Evolutionary conservation across 2,329 filamentous ascomycete genomes (phyloP).

Genomic region (Trichoderma sp.): DNA sequence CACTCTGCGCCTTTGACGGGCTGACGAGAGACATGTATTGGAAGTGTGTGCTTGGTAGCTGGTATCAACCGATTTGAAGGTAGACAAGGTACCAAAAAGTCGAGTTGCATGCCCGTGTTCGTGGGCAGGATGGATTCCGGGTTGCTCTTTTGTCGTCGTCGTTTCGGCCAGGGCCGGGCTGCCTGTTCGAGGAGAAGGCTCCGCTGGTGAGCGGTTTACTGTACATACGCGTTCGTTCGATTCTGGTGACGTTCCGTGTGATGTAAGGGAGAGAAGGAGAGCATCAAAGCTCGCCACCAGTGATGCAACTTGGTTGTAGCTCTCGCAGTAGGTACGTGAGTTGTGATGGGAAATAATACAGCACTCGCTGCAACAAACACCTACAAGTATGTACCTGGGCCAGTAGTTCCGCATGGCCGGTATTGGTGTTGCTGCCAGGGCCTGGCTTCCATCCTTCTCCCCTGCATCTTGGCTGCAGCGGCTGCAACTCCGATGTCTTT

Average conservation of each 20-base stretch:
- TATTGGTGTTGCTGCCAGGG: neutral
- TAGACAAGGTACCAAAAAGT: neutral
- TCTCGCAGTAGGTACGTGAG: neutral
- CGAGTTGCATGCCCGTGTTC: neutral
- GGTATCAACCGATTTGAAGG: no score
- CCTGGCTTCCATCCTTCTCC: neutral
- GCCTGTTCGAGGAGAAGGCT: slow-evolving; percentile 1
- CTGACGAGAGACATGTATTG: no score
- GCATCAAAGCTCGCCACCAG: neutral
- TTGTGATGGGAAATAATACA: neutral
- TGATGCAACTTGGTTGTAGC: neutral
- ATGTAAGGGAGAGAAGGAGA: neutral
- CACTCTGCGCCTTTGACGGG: no score
- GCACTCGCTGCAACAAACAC: neutral
- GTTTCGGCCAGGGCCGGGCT: slow-evolving; percentile 15
- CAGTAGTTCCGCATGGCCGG: slow-evolving; percentile 11
- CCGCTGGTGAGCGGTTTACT: neutral
- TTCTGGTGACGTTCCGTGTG: neutral
- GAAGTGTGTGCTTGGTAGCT: no score
- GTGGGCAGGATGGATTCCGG: neutral
- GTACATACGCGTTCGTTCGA: no score
- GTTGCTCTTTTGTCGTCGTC: neutral
- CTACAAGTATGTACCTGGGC: neutral
- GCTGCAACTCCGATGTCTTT: slow-evolving; percentile 15
- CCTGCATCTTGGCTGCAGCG: slow-evolving; percentile 21